Conservation (phyloP, 2,329 filamentous ascomycete genomes). For the Zalaria obscura region DNA sequence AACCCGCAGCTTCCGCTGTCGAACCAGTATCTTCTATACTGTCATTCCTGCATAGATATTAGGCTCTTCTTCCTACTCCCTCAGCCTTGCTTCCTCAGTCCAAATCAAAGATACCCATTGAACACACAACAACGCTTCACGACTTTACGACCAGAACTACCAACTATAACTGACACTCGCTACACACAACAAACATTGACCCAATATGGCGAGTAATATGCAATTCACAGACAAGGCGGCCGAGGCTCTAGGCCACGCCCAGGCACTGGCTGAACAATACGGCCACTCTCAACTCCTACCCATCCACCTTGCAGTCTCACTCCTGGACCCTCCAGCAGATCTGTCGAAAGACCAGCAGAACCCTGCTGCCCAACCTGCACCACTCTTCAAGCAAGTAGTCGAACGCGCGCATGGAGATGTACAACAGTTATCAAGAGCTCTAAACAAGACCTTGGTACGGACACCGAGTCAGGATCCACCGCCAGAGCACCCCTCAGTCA, state of each 20-base stretch:
- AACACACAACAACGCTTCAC: background rate
- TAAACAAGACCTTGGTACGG: slow-evolving; percentile 86
- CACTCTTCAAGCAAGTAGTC: slow-evolving; percentile 89
- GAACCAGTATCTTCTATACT: too few species aligned
- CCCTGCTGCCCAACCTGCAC: slow-evolving; percentile 42
- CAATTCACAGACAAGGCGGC: slow-evolving; percentile 90
- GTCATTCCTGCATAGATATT: too few species aligned
- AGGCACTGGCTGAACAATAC: slow-evolving; percentile 77
- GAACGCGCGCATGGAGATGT: slow-evolving; percentile 88
- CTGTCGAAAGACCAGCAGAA: slow-evolving; percentile 65
- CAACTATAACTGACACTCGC: background rate
- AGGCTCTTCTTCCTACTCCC: too few species aligned
- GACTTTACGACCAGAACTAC: background rate
- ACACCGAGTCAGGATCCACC: slow-evolving; percentile 90
- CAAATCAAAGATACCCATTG: background rate
- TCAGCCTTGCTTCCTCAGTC: too few species aligned
- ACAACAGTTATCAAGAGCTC: slow-evolving; percentile 70
- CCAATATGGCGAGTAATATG: slow-evolving; percentile 57
- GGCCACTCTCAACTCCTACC: slow-evolving; percentile 82
- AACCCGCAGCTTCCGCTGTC: too few species aligned
- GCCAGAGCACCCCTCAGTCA: slow-evolving; percentile 72
- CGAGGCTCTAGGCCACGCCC: slow-evolving; percentile 79
- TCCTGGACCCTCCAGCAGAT: slow-evolving; percentile 63
- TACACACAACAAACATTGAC: slow-evolving; percentile 13
- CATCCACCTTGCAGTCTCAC: slow-evolving; percentile 72